Conservation (phyloP, 495 filamentous ascomycete genomes). For the Talaromyces proteolyticus region DNA sequence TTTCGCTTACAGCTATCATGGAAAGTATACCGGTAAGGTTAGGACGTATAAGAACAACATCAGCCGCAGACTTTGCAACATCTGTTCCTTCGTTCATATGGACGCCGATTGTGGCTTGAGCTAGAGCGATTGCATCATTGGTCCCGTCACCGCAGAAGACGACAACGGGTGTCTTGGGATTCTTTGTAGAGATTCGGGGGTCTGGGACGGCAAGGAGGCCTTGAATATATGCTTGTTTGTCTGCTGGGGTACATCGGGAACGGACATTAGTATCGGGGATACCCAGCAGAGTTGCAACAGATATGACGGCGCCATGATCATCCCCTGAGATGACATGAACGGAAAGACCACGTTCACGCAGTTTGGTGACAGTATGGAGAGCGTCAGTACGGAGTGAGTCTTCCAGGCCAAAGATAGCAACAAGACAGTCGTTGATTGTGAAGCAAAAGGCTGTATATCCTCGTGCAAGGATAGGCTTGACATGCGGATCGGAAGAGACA, state of each 20-base stretch:
- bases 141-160: conserved; percentile 76
- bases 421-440: conserved; percentile 40
- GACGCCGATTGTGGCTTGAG: conserved; percentile 67
- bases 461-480: conserved; percentile 35
- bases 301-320: conserved; percentile 50
- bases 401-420: conserved; percentile 54
- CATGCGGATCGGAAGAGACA: conserved; percentile 22
- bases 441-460: conserved; percentile 61
- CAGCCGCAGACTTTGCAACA: conserved; percentile 60
- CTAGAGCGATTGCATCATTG: conserved; percentile 72
- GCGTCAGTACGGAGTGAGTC: conserved; percentile 57
- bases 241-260: conserved; percentile 48
- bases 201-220: conserved; percentile 15
- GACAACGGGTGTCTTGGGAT: conserved; percentile 28
- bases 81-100: conserved; percentile 60
- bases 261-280: conserved; percentile 43
- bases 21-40: conserved; percentile 50
- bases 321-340: conserved; percentile 69
- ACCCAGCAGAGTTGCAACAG: conserved; percentile 44
- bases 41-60: conserved; percentile 61
- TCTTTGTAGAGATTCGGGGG: no score
- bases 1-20: conserved; percentile 53
- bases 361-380: conserved; percentile 31
- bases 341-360: conserved; percentile 50
- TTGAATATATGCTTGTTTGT: conserved; percentile 61